Evolutionary conservation across 108 stramenopile species (phyloP), one percentile per base, ranked within the genome.

Genomic region (Nannochloropsis salina): DNA sequence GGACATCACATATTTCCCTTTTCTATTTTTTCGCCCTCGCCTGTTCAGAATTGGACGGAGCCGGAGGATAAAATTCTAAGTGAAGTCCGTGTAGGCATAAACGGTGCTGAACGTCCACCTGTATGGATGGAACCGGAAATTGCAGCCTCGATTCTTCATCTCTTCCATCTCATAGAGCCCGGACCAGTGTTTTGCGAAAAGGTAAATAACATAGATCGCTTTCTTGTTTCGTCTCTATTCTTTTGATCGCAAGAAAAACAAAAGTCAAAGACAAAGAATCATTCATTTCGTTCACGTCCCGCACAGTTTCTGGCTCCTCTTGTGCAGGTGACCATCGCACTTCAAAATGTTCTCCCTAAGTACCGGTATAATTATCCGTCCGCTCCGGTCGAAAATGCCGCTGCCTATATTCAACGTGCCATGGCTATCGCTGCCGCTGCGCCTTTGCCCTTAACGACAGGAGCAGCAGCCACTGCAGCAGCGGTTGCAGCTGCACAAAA

Each of bases 91-190:
- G 22, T 81, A 40, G 81, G 40, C 31, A 22, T 41, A 9, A 9
- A 20, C 40, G 81, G 22, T 40, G 81, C 81, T 4, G 81, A 81
- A 40, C 81, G 81, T 41, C 81, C 40, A n/a, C 81, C 22, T 11
- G 8, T 22, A 4, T 41, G 89, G 5, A 81, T 82, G 85, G 89
- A 89, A 43, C 89, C 89, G 5, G 89, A 86, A 11, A 83, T 89
- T 12, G 89, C 89, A 11, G 89, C 89, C 15, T 85, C 89, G 21
- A 86, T 89, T 21, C 43, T 89, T 80, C 85, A 85, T 15, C 83
- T 89, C 41, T 89, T 89, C 61, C 85, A 86, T 79, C 86, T 89
- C 22, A 85, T 89, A n/a, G 61, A 74, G n/a, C 61, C 61, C 15
- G 61, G 61, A n/a, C 61, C 61, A n/a, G 61, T 74, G 61, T 74